phyloP scores from a whole-genome alignment of 257 asterid genomes.

The Primulina eburnea region DNA sequence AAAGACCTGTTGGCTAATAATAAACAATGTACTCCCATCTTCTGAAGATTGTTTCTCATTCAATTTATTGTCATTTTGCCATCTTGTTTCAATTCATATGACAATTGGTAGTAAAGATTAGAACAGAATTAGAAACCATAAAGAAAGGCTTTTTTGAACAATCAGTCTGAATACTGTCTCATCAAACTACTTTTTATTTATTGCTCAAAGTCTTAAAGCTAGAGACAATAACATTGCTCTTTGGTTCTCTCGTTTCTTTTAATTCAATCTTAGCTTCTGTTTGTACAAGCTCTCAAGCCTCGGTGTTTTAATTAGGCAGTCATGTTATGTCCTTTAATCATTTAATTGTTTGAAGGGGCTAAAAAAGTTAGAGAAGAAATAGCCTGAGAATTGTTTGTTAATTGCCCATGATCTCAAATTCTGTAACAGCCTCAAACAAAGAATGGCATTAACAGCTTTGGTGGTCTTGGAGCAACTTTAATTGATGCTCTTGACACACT shows the following conservation, averaged over 20 bases:
- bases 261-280: conserved; percentile 10
- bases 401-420: conserved; percentile 24
- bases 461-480: conserved; percentile 99
- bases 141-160: too few species aligned
- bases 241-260: too few species aligned
- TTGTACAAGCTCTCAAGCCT: conserved; percentile 18
- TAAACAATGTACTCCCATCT: neutral
- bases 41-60: neutral
- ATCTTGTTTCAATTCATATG: neutral
- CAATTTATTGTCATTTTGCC: too few species aligned
- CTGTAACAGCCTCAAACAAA: conserved; percentile 80
- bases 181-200: too few species aligned
- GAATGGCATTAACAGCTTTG: conserved; percentile 93
- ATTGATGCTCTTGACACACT: conserved; percentile 94
- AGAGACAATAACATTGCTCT: neutral
- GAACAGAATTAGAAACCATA: neutral
- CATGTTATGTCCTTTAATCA: conserved; percentile 10
- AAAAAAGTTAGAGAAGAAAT: conserved; percentile 14
- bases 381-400: conserved; percentile 16
- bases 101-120: neutral
- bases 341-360: conserved; percentile 9
- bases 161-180: too few species aligned
- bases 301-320: conserved; percentile 6
- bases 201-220: too few species aligned
- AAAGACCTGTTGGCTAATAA: neutral